A percentile compares a stretch with the other conserved stretches of the same genome.
Conservation (phyloP, 495 filamentous ascomycete genomes). For the Melanomma pulvis-pyrius region DNA sequence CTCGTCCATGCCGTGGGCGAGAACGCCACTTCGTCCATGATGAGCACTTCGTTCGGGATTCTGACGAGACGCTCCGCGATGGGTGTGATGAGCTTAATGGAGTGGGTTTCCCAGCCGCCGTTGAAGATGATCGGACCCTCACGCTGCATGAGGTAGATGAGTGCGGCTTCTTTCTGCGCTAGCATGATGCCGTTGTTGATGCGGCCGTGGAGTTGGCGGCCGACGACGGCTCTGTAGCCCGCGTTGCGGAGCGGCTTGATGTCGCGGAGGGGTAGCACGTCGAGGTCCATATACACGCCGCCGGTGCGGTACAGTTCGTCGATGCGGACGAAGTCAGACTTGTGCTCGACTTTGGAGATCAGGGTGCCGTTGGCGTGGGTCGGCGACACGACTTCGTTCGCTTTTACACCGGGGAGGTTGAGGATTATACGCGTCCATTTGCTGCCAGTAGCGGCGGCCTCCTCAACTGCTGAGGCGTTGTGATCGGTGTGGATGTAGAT, state of each 20-base stretch:
- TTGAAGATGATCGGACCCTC: constrained; percentile 5
- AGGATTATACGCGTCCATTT: constrained; percentile 17
- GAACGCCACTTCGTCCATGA: constrained; percentile 7
- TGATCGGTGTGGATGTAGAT: constrained; percentile 27
- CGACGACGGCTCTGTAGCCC: constrained; percentile 11
- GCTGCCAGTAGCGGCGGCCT: not conserved
- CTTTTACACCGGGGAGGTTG: not conserved
- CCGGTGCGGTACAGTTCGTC: constrained; percentile 6
- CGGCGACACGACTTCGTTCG: constrained; percentile 1
- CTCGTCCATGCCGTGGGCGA: constrained; percentile 11
- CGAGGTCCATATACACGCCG: constrained; percentile 22
- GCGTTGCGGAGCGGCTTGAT: not conserved
- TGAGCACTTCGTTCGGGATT: constrained; percentile 16
- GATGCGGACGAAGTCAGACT: constrained; percentile 21
- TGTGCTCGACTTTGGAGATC: constrained; percentile 7
- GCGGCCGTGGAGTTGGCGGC: constrained; percentile 8
- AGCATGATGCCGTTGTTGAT: constrained; percentile 18
- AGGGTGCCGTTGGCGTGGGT: not conserved
- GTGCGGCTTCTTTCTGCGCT: not conserved
- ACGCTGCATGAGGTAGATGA: constrained; percentile 2
- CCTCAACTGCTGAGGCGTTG: constrained; percentile 3
- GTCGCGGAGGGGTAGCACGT: constrained; percentile 7
- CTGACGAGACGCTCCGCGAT: constrained; percentile 16
- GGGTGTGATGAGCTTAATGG: not conserved
- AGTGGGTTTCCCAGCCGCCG: constrained; percentile 13